These are phyloP conservation scores for Aureoboletus auriporus DNA, from an alignment of 768 basidiomycete genomes.

Conservation along the genomic window DNA sequence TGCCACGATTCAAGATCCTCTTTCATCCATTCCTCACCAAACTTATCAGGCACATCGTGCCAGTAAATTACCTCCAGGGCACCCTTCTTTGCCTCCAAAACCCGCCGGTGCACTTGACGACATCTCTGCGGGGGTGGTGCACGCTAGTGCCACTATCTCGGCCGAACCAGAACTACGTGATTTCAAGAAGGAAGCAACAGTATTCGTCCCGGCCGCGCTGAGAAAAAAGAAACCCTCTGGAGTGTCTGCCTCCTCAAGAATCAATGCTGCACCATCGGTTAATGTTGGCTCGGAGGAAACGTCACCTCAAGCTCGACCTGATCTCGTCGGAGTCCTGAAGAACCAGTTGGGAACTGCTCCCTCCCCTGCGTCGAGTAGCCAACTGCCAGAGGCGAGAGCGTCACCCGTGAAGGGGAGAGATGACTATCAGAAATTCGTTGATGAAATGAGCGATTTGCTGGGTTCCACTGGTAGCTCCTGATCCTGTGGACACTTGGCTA, in stretches of 20 bases:
- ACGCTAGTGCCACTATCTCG: constrained; percentile 63
- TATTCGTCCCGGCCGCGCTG: constrained; percentile 81
- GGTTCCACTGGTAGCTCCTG: constrained; percentile 20
- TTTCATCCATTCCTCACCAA: constrained; percentile 71
- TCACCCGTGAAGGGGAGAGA: constrained; percentile 44
- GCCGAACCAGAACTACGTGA: constrained; percentile 89
- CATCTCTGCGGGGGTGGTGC: constrained; percentile 44
- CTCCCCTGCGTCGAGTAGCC: constrained; percentile 19
- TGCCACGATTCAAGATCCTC: constrained; percentile 66
- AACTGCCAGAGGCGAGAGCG: constrained; percentile 17
- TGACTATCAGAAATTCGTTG: constrained; percentile 74
- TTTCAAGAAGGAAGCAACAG: constrained; percentile 90
- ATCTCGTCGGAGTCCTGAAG: constrained; percentile 60
- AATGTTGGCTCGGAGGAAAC: constrained; percentile 25
- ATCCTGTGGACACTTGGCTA: too few species aligned
- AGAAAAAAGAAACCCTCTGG: constrained; percentile 63
- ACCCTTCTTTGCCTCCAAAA: constrained; percentile 44
- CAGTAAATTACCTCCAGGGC: constrained; percentile 33
- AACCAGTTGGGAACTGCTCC: constrained; percentile 49
- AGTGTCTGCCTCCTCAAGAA: constrained; percentile 33
- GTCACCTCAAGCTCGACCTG: constrained; percentile 48
- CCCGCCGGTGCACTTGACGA: constrained; percentile 23
- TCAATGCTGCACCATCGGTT: constrained; percentile 66
- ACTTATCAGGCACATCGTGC: constrained; percentile 75
- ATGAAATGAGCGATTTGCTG: constrained; percentile 70